Conservation (phyloP, 2,329 filamentous ascomycete species). For the Alternaria sp. region DNA sequence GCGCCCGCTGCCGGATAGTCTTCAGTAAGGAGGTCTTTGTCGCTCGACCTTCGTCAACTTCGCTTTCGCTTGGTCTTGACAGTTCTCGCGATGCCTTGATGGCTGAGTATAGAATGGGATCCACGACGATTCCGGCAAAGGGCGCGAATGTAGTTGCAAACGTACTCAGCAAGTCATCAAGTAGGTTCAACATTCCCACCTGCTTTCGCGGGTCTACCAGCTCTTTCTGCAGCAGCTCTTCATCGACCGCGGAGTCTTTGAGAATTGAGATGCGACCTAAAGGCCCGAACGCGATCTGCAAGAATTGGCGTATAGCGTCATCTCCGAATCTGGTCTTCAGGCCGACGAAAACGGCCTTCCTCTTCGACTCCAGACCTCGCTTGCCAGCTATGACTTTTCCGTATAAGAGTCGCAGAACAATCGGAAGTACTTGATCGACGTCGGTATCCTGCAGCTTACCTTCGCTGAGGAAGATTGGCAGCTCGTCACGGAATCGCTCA, state of each 20-base stretch:
- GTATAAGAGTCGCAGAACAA: constrained; percentile 86
- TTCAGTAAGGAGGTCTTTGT: constrained; percentile 65
- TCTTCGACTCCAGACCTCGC: constrained; percentile 79
- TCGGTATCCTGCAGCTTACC: constrained; percentile 75
- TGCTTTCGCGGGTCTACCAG: constrained; percentile 76
- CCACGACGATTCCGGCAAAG: constrained; percentile 72
- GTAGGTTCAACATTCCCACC: constrained; percentile 89
- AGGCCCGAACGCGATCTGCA: constrained; percentile 79
- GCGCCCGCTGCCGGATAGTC: constrained; percentile 71
- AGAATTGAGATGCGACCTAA: constrained; percentile 68
- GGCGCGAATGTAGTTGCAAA: constrained; percentile 75
- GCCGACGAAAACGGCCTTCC: constrained; percentile 75
- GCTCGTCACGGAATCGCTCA: constrained; percentile 87
- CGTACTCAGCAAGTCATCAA: constrained; percentile 83
- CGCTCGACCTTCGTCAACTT: constrained; percentile 28
- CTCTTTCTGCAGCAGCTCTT: constrained; percentile 54
- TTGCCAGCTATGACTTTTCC: constrained; percentile 86
- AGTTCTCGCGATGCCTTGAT: constrained; percentile 65
- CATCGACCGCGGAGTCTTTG: constrained; percentile 57
- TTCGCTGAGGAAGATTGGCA: constrained; percentile 82
- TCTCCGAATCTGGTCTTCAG: constrained; percentile 74
- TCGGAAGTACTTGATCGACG: constrained; percentile 76
- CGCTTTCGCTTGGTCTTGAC: constrained; percentile 36
- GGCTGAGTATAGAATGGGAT: constrained; percentile 82
- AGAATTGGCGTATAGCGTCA: constrained; percentile 77